Evolutionary conservation across 2,329 filamentous ascomycete species (phyloP), one percentile per base, ranked within the genome.

Genomic region (Microdochium bolleyi): DNA sequence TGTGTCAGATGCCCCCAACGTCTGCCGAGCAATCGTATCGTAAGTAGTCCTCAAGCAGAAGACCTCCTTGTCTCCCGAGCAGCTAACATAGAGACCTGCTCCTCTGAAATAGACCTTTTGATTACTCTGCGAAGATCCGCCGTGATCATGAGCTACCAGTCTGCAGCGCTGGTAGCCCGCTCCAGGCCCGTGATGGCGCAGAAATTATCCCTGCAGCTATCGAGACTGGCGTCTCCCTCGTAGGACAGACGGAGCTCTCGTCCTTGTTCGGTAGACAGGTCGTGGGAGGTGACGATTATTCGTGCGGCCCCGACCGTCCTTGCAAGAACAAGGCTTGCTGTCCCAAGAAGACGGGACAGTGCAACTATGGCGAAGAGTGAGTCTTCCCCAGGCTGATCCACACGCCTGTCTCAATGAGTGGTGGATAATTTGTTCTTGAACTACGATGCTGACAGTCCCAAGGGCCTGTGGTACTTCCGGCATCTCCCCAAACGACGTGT

Each of bases 401-500:
- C n/a, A n/a, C n/a, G n/a, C n/a, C n/a, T n/a, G n/a, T n/a, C n/a
- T n/a, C n/a, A n/a, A n/a, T n/a, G n/a, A n/a, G n/a, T n/a, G n/a
- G n/a, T n/a, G n/a, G n/a, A n/a, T n/a, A n/a, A n/a, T n/a, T n/a
- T n/a, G n/a, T n/a, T n/a, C n/a, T n/a, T n/a, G n/a, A n/a, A n/a
- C n/a, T n/a, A n/a, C n/a, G n/a, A n/a, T n/a, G n/a, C n/a, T n/a
- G n/a, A n/a, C n/a, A n/a, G n/a, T n/a, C n/a, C n/a, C 10, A 5
- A 46, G 41, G 2, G 49, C 51, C 21, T 66, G 60, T 44, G 60
- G 61, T 14, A 65, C 58, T 2, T 58, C 52, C 22, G 61, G 55
- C 5, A 37, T 51, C 10, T 55, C 53, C 11, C 61, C 61, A 5
- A 64, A 64, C 49, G 63, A 68, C 5, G 55, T 56, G 3, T 68